phyloP scores from a whole-genome alignment of 768 basidiomycete genomes.

The Tylopilus sp. region DNA sequence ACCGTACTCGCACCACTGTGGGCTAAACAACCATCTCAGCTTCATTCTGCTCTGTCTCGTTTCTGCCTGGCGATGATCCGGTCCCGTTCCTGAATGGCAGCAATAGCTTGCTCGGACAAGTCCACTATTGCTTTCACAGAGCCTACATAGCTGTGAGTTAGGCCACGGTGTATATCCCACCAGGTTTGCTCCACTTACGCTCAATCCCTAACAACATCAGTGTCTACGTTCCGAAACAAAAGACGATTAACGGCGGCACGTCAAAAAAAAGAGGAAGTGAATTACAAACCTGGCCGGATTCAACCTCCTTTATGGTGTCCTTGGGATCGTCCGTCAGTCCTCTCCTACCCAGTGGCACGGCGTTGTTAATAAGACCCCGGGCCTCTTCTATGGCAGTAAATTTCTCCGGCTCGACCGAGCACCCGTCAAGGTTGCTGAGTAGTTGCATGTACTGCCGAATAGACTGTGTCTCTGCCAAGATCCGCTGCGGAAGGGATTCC shows the following conservation, averaged over 20 bases:
- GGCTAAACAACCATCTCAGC: no score
- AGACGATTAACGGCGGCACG: neutral
- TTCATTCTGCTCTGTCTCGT: no score
- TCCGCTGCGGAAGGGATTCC: slow-evolving; percentile 37
- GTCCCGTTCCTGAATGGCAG: neutral
- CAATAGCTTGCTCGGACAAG: neutral
- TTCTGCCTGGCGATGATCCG: no score
- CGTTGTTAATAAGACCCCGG: slow-evolving; percentile 39
- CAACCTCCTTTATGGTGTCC: slow-evolving; percentile 43
- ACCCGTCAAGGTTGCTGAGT: slow-evolving; percentile 16
- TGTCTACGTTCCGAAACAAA: slow-evolving; percentile 26
- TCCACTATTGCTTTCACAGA: neutral
- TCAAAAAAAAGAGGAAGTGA: neutral
- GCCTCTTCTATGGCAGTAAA: slow-evolving; percentile 21
- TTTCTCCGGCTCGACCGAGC: slow-evolving; percentile 1
- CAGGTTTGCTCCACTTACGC: slow-evolving; percentile 30
- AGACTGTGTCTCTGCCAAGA: slow-evolving; percentile 35
- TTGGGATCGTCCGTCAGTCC: slow-evolving; percentile 33
- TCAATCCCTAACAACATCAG: slow-evolving; percentile 45
- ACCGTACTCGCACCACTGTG: no score
- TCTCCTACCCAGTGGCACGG: slow-evolving; percentile 33
- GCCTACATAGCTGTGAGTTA: no score
- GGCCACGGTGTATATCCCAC: no score
- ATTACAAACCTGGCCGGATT: slow-evolving; percentile 39
- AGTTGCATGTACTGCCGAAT: slow-evolving; percentile 43